Base-by-base conservation (phyloP, 2,329 filamentous ascomycete genomes). In the Penicillium sp. region DNA sequence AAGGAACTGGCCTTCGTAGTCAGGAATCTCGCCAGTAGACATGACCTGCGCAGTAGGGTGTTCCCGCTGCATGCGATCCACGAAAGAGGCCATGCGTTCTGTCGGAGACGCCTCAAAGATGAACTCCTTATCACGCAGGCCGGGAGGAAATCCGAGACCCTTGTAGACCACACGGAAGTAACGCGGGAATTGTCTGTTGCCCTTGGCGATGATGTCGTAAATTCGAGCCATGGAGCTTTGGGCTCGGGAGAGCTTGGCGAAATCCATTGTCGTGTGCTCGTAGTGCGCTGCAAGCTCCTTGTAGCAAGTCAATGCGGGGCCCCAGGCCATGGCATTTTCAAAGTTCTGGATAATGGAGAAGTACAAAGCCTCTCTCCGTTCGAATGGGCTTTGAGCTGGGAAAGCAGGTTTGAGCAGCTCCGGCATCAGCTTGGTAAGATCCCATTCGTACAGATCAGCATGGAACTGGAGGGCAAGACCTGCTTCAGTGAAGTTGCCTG, bases 261-360 rank as follows among this genome's bases (percentile, higher is more conserved):
- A 97, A 74, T 99, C 94, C 72, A 92, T 96, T 0, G 89, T 77
- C 57, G 91, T 96, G 62, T 83, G 85, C 76, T 96, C 91, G 70
- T 97, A 99, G 73, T 97, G 91, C n/a, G 80, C 76, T 45, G 92
- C 89, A 49, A 99, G 85, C 74, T 99, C 93, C 69, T 89, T 89
- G 75, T 99, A 97, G 3, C 90, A 90, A 6, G 86, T 83, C 40
- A 99, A 77, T 1, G 92, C 93, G 71, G 90, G 90, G 66, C 89
- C 88, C 93, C 93, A 97, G 0, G 91, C 91, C 69, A 91, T 88
- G n/a, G 91, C 92, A 57, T 95, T 91, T 69, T 97, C 93, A 61
- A 94, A 97, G 70, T 93, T 83, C 72, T 92, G 91, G 71, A 97
- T 96, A 82, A 97, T 96, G 63, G 91, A 85, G 67, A 97, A 95